These are phyloP conservation scores for Aspergillus ellipticus DNA, from an alignment of 495 filamentous ascomycete genomes.

Conservation along the genomic window DNA sequence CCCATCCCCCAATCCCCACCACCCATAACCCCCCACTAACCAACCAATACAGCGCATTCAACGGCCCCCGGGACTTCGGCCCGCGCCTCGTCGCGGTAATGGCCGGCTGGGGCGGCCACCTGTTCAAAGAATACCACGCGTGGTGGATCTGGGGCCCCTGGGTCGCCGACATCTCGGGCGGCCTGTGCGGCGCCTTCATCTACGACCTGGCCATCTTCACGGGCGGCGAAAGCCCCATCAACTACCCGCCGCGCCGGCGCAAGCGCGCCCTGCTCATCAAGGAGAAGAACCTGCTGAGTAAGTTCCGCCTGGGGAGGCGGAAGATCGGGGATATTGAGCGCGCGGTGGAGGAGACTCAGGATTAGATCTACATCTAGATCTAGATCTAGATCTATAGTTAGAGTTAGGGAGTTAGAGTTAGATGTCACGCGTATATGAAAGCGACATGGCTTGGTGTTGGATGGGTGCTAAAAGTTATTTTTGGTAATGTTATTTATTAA, in stretches of 20 bases:
- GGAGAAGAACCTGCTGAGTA: background rate
- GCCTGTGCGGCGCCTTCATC: slow-evolving; percentile 44
- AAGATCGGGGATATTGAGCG: slow-evolving; percentile 9
- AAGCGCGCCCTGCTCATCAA: slow-evolving; percentile 8
- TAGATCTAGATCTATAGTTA: background rate
- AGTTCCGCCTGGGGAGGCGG: background rate
- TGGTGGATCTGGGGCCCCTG: slow-evolving; percentile 56
- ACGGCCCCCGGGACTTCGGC: slow-evolving; percentile 55
- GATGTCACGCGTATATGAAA: too few species aligned
- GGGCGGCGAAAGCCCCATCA: slow-evolving; percentile 44
- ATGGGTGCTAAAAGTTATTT: too few species aligned
- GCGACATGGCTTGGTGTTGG: too few species aligned
- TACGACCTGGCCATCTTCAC: slow-evolving; percentile 53
- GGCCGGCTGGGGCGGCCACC: slow-evolving; percentile 45
- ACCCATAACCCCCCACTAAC: slow-evolving; percentile 42
- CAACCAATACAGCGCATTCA: slow-evolving; percentile 45
- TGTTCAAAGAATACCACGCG: slow-evolving; percentile 33
- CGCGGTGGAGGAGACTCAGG: slow-evolving; percentile 3
- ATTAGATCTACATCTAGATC: background rate
- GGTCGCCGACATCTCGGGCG: slow-evolving; percentile 46
- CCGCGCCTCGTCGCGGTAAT: slow-evolving; percentile 50
- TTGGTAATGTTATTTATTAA: too few species aligned
- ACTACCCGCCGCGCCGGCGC: slow-evolving; percentile 20
- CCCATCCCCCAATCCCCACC: background rate
- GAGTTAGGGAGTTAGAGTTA: background rate